Evolutionary conservation across 2,329 filamentous ascomycete genomes (phyloP), one percentile per base, ranked within the genome.

Genomic region (Westerdykella sp.): DNA sequence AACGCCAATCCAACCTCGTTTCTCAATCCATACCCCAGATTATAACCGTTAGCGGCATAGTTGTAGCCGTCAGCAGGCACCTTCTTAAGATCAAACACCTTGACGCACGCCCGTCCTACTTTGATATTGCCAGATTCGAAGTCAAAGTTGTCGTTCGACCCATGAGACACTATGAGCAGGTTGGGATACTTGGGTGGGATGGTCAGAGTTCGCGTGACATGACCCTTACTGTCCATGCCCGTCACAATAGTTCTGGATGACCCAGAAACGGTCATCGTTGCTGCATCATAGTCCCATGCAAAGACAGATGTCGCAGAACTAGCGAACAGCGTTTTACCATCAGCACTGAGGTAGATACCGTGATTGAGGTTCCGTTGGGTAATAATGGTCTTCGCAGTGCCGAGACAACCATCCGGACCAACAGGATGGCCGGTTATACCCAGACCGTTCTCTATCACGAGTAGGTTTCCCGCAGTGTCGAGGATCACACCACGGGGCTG

Each of bases 1-100:
- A 87, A 68, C 9, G 70, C 80, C 3, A 87, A 65, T 5, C 83
- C 84, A 6, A 86, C 83, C 7, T 79, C 79, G 59, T 87, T 87
- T 25, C 83, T 74, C 40, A 87, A 68, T 6, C 84, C 84, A 78
- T 82, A 87, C 9, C 81, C 76, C 56, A 60, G 65, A 50, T 71
- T 63, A 11, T 70, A 54, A 3, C 74, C 74, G n/a, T 70, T 69
- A 35, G 70, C 80, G 49, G 76, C 64, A 55, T 71, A 75, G 42
- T 72, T 61, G 51, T 61, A 49, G 39, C 59, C 44, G 53, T 47
- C 36, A 0, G 15, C 25, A 4, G 57, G 56, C 1, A 39, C 15
- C 12, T 70, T 62, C 34, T 54, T 68, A 16, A 76, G 59, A 44
- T 77, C 69, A 60, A 78, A 80, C 30, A 76, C 76, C 47, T 80